Percentiles rank a stretch among this genome's conserved stretches.
Conservation (phyloP, 345 rosid species). For the Eucalyptus curtisii region DNA sequence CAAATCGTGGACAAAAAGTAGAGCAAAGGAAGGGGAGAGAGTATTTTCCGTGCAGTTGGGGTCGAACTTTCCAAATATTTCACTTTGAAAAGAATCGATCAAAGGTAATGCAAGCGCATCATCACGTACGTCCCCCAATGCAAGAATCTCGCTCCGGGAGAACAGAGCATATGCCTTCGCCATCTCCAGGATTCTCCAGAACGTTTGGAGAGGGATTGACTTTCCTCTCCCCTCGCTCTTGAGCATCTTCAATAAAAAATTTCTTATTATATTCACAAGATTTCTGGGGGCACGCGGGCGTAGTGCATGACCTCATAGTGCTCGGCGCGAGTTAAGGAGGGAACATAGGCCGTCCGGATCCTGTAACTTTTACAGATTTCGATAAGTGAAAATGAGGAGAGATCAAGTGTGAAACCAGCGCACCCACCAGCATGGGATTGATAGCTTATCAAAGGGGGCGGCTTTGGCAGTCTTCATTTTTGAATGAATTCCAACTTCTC, state of each 20-base stretch:
- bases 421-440: background rate
- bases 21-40: background rate
- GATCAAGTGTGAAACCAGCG: background rate
- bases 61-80: background rate
- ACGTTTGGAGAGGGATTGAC: background rate
- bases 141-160: background rate
- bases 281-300: background rate
- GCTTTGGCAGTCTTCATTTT: background rate
- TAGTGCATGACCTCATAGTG: background rate
- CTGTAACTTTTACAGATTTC: background rate
- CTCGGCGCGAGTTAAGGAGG: background rate
- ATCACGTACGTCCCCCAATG: rapidly evolving
- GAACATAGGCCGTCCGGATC: background rate
- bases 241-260: background rate
- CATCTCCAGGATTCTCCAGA: background rate
- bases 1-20: background rate
- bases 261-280: background rate
- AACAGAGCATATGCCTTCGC: background rate
- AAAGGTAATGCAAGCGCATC: background rate
- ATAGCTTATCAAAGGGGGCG: background rate
- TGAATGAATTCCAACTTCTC: background rate
- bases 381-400: background rate
- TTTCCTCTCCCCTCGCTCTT: background rate
- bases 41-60: background rate
- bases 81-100: background rate